Conservation (phyloP, 1,139 yeast species). For the Protomyces gravidus region DNA sequence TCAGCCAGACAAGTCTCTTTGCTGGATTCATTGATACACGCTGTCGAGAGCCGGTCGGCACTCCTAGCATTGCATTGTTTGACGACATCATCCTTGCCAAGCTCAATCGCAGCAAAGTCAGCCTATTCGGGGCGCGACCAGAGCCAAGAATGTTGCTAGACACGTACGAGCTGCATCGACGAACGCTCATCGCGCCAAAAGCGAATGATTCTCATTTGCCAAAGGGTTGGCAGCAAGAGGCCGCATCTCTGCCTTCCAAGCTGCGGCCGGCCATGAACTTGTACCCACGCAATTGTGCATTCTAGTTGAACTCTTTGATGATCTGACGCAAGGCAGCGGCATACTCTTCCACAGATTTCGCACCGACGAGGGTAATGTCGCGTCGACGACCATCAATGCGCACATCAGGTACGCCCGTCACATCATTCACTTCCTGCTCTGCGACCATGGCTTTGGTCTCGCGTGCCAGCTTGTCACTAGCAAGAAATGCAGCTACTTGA, state of each 20-base stretch:
- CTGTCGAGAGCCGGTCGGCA: neutral
- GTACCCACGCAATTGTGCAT: neutral
- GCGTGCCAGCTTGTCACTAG: neutral
- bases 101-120: constrained; percentile 4
- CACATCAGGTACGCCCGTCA: constrained; percentile 10
- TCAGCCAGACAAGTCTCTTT: constrained; percentile 32
- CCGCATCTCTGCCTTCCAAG: neutral
- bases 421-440: constrained; percentile 14
- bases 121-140: neutral
- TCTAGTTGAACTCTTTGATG: constrained; percentile 5
- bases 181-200: neutral
- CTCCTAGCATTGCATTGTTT: constrained; percentile 12
- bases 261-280: neutral
- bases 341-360: constrained; percentile 13
- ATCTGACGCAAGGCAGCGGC: constrained; percentile 11
- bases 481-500: neutral
- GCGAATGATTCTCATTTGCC: neutral
- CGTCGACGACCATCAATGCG: constrained; percentile 15
- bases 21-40: constrained; percentile 32
- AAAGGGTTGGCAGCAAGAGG: neutral
- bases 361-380: constrained; percentile 22
- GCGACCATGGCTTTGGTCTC: constrained; percentile 8
- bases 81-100: constrained; percentile 15
- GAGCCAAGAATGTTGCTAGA: neutral
- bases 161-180: neutral